Base-by-base conservation (phyloP, 805 yeast species). In the Starmerella vitae region DNA sequence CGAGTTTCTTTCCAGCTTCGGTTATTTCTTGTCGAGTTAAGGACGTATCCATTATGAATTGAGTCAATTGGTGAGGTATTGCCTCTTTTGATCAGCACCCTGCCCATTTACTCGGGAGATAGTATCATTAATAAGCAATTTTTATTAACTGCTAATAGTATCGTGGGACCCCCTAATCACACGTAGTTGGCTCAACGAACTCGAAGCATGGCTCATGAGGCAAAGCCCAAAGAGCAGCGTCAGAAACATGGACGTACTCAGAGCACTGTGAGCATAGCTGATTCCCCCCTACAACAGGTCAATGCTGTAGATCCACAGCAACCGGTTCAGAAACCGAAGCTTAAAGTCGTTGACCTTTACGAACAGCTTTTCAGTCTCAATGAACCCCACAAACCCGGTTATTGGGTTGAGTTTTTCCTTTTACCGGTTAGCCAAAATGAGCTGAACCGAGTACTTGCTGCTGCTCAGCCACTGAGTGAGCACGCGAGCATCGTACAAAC, bases 331-430 rank as follows among this genome's bases (percentile, higher is more conserved):
- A 20, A 32, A 13, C 36, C 18, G 38, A 48, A 48, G 41, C 64
- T 65, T 17, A 62, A 62, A 45, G 59, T 57, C 12, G 47, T 59
- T 13, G 29, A 44, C 2, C 44, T 62, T 10, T 62, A 62, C 38
- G 59, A 56, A 18, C 31, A 45, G 31, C 51, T 62, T 13, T 58
- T 61, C 36, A 5, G 28, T 6, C 13, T 6, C 12, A 34, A 24
- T 13, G n/a, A 24, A 2, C 41, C 36, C 22, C 57, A 53, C 20
- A 29, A 31, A 1, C 57, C 57, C 7, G 61, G 60, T 12, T 56
- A 41, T 45, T 58, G 62, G 62, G 53, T 55, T 21, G 61, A 58
- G 43, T 48, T 58, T 26, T 58, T 57, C 41, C 34, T 57, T 29
- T 48, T 58, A 33, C 53, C 52, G 4, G 53, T 53, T 28, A 43